These are phyloP conservation scores for Panaeolus papilionaceus DNA, from an alignment of 768 basidiomycete species.

Conservation along the genomic window DNA sequence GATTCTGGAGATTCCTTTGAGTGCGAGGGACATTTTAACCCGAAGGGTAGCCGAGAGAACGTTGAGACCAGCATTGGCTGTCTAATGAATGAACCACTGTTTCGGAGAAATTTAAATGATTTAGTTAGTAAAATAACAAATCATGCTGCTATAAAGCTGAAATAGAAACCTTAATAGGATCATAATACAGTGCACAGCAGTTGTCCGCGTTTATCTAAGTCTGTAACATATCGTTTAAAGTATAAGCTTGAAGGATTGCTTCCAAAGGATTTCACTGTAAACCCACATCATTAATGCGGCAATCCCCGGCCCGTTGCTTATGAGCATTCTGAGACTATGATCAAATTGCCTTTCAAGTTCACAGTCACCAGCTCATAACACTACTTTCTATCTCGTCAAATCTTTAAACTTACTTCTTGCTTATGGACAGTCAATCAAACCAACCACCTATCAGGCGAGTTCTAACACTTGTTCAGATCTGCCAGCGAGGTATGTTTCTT, in stretches of 20 bases:
- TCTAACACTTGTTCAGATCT: conserved; percentile 69
- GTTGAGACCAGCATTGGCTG: conserved; percentile 13
- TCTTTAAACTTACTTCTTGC: not conserved
- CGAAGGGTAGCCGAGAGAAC: conserved; percentile 35
- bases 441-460: conserved; percentile 44
- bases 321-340: not conserved
- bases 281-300: conserved; percentile 2
- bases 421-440: not conserved
- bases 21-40: conserved; percentile 37
- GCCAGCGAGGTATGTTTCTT: conserved; percentile 65
- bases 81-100: conserved; percentile 8
- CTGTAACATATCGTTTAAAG: conserved; percentile 3
- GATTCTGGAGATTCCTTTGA: conserved; percentile 31
- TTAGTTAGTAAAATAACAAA: not conserved
- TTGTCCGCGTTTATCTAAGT: conserved; percentile 8
- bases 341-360: not conserved
- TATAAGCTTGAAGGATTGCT: not conserved
- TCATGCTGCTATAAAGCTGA: not conserved
- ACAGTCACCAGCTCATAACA: not conserved
- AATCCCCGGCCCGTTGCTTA: conserved; percentile 3
- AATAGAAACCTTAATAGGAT: not conserved
- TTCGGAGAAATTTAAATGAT: conserved; percentile 10
- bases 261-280: conserved; percentile 14
- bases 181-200: not conserved
- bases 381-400: not conserved